Evolutionary conservation across 202 grass and related monocot genomes (phyloP).

Genomic region (Saccharum hybrid): DNA sequence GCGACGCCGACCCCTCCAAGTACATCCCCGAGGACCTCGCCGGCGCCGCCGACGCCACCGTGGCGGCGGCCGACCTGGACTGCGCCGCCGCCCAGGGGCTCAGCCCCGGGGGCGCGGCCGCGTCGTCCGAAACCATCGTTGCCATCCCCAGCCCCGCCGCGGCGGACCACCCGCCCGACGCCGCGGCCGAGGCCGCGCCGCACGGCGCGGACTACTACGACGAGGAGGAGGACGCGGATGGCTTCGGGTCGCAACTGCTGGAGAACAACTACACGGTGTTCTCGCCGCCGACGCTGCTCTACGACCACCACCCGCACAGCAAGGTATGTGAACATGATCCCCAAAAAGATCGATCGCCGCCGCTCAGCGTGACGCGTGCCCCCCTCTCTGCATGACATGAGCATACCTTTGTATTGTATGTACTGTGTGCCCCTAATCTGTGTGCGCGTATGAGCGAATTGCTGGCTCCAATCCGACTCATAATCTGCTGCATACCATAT

Average conservation of each 20-base stretch:
- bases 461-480: conserved; percentile 9
- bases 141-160: not conserved
- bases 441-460: conserved; percentile 4
- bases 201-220: not conserved
- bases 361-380: conserved; percentile 31
- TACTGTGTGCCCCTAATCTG: not conserved
- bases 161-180: conserved; percentile 2
- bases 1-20: conserved; percentile 68
- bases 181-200: not conserved
- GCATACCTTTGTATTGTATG: conserved; percentile 53
- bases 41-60: not conserved
- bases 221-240: not conserved
- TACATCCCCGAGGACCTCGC: conserved; percentile 40
- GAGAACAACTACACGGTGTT: conserved; percentile 45
- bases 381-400: conserved; percentile 40
- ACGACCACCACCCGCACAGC: conserved; percentile 51
- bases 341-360: not conserved
- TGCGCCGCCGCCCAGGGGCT: not conserved
- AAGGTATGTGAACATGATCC: conserved; percentile 38
- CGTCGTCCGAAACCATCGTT: conserved; percentile 5
- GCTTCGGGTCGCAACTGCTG: conserved; percentile 53
- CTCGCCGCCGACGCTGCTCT: conserved; percentile 54
- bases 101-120: conserved; percentile 37
- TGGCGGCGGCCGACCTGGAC: not conserved
- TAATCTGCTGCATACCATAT: conserved; percentile 33